These are phyloP conservation scores for Exophiala sideris DNA, from an alignment of 2,329 filamentous ascomycete genomes.

Conservation along the genomic window DNA sequence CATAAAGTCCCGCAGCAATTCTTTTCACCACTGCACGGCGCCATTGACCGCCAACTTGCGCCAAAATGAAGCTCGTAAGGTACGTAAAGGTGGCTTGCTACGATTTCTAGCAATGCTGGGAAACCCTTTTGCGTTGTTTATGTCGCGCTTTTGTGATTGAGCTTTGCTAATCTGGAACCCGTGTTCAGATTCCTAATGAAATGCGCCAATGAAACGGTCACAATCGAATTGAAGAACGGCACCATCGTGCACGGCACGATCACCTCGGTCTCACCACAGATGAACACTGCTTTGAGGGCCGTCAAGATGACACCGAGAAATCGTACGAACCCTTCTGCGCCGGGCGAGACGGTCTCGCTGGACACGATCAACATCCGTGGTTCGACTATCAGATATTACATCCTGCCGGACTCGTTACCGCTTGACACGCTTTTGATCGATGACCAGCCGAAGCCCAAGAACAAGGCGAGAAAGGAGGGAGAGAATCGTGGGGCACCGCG, in stretches of 20 bases:
- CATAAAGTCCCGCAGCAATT: too few relatives aligned
- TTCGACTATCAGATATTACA: slow-evolving; percentile 93
- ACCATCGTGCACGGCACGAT: slow-evolving; percentile 95
- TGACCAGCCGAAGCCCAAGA: slow-evolving; percentile 97
- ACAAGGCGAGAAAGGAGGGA: slow-evolving; percentile 86
- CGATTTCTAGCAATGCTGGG: neutral
- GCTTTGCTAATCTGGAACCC: neutral
- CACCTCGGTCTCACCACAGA: slow-evolving; percentile 91
- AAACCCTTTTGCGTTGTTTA: neutral
- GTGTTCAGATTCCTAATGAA: slow-evolving; percentile 92
- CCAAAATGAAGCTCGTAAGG: slow-evolving; percentile 95
- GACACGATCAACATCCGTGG: slow-evolving; percentile 97
- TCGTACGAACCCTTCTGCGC: slow-evolving; percentile 44
- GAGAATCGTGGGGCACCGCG: slow-evolving; percentile 40
- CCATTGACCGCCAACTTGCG: slow-evolving; percentile 4
- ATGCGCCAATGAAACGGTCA: slow-evolving; percentile 97
- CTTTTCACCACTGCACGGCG: neutral
- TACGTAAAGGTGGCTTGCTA: slow-evolving; percentile 48
- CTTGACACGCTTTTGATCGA: slow-evolving; percentile 94
- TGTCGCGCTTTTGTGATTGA: neutral
- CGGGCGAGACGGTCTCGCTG: slow-evolving; percentile 69
- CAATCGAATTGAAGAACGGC: slow-evolving; percentile 98
- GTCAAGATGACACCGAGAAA: slow-evolving; percentile 94
- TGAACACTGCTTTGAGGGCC: slow-evolving; percentile 94
- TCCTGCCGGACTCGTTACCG: slow-evolving; percentile 91